A percentile compares a stretch with the other conserved stretches of the same genome.
phyloP scores from a whole-genome alignment of 495 filamentous ascomycete species.

The Tuber umbilicatum region DNA sequence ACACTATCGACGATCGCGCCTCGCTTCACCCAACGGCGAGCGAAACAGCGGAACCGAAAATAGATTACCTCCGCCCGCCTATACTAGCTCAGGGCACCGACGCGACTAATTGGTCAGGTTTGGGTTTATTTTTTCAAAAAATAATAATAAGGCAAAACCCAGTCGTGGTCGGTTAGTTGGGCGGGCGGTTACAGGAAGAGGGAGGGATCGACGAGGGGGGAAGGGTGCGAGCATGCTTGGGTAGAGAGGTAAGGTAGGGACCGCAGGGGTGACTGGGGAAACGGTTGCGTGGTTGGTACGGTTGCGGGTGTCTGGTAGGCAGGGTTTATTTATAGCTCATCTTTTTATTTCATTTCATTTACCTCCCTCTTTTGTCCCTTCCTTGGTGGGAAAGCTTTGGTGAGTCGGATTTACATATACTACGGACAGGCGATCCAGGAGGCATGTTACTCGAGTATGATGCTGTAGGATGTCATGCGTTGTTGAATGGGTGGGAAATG shows the following conservation, averaged over 20 bases:
- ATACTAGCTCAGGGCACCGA: background rate
- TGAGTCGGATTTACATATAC: background rate
- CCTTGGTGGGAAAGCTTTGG: background rate
- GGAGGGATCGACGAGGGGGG: background rate
- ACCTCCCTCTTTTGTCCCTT: background rate
- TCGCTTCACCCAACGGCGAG: background rate
- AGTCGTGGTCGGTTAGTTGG: background rate
- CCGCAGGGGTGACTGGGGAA: background rate
- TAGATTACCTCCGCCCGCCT: background rate
- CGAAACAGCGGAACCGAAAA: background rate
- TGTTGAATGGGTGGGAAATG: background rate
- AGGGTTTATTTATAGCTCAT: background rate
- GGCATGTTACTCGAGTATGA: background rate
- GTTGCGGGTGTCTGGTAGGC: background rate
- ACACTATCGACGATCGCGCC: background rate
- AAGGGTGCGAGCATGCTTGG: background rate
- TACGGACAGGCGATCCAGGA: background rate
- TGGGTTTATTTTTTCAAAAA: no score
- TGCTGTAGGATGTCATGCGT: background rate
- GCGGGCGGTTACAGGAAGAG: background rate
- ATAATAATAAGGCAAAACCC: no score
- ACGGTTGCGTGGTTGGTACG: background rate
- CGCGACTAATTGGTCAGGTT: background rate
- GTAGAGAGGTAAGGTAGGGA: background rate
- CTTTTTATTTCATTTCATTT: background rate